Evolutionary conservation across 2,329 filamentous ascomycete genomes (phyloP).

Genomic region (Cercospora citrullina): DNA sequence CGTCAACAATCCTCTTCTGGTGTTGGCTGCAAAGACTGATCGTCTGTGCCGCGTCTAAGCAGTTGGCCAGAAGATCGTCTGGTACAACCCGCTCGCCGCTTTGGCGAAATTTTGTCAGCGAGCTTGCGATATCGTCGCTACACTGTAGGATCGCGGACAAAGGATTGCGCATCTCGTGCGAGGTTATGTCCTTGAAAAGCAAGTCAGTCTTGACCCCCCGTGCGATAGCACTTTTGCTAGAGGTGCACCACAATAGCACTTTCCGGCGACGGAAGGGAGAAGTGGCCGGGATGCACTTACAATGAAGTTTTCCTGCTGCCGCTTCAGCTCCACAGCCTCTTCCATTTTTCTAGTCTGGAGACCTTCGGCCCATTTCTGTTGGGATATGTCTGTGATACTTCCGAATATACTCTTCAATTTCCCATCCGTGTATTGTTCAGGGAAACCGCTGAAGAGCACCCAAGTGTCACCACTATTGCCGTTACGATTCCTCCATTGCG

Average conservation of each 20-base stretch:
- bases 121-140: slow-evolving; percentile 69
- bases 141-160: slow-evolving; percentile 74
- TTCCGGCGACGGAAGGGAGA: not conserved
- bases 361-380: slow-evolving; percentile 81
- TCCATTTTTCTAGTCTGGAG: slow-evolving; percentile 75
- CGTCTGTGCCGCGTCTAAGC: slow-evolving; percentile 72
- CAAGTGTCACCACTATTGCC: slow-evolving; percentile 66
- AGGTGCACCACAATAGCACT: not conserved
- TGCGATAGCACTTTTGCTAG: not conserved
- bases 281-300: not conserved
- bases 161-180: slow-evolving; percentile 63
- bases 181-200: slow-evolving; percentile 38
- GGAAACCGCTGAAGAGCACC: slow-evolving; percentile 75
- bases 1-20: slow-evolving; percentile 77
- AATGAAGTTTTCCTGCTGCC: slow-evolving; percentile 57
- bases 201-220: not conserved
- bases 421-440: slow-evolving; percentile 65
- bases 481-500: slow-evolving; percentile 61
- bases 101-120: slow-evolving; percentile 45
- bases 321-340: slow-evolving; percentile 78
- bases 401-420: slow-evolving; percentile 73
- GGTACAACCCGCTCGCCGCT: slow-evolving; percentile 42
- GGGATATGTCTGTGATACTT: slow-evolving; percentile 80
- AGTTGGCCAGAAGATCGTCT: slow-evolving; percentile 55
- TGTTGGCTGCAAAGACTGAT: slow-evolving; percentile 77